phyloP scores from a whole-genome alignment of 768 basidiomycete species.

The Lactarius hengduanensis region DNA sequence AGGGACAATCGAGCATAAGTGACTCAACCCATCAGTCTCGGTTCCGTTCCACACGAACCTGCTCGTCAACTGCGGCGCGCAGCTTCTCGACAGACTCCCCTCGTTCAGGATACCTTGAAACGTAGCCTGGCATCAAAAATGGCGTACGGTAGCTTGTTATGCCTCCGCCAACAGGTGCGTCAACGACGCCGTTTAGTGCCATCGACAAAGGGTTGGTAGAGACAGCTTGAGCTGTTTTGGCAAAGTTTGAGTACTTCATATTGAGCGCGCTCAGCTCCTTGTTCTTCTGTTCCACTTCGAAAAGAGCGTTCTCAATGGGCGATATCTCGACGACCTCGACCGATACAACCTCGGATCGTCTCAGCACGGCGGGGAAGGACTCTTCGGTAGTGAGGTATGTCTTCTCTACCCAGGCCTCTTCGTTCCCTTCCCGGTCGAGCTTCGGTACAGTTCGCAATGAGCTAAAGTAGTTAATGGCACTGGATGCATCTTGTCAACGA shows the following conservation, averaged over 20 bases:
- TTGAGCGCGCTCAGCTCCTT: conserved; percentile 71
- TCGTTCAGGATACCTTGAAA: conserved; percentile 65
- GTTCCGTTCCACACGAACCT: conserved; percentile 46
- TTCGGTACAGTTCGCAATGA: conserved; percentile 69
- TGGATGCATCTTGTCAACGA: conserved; percentile 34
- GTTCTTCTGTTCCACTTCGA: conserved; percentile 77
- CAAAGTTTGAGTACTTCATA: conserved; percentile 70
- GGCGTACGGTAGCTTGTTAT: conserved; percentile 72
- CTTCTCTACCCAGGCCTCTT: conserved; percentile 88
- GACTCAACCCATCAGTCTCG: background rate
- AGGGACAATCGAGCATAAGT: conserved; percentile 6
- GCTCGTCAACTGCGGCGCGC: conserved; percentile 73
- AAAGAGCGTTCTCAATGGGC: conserved; percentile 79
- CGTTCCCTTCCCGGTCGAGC: conserved; percentile 57
- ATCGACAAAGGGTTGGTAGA: conserved; percentile 82
- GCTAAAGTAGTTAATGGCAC: conserved; percentile 82
- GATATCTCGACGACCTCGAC: conserved; percentile 74
- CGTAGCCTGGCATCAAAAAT: conserved; percentile 73
- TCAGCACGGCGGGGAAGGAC: conserved; percentile 86
- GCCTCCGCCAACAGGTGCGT: conserved; percentile 75
- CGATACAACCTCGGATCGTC: conserved; percentile 81
- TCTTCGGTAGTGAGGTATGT: conserved; percentile 85
- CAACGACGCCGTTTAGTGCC: conserved; percentile 84
- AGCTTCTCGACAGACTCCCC: conserved; percentile 71
- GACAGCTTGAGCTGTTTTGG: conserved; percentile 69